Evolutionary conservation across 352 stramenopile species (phyloP).

Genomic region (Poterioochromonas sp.): DNA sequence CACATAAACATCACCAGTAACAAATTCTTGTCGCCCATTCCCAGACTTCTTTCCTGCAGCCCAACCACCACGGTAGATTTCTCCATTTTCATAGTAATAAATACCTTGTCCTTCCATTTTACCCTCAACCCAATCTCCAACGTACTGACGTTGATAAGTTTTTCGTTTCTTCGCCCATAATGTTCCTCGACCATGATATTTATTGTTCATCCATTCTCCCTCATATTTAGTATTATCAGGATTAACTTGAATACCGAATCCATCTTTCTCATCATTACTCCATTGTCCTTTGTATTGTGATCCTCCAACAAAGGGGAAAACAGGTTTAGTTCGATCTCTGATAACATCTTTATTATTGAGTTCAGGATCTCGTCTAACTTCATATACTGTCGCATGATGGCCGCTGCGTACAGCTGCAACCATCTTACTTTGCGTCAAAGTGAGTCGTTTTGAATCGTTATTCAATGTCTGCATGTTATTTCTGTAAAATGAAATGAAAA

Average conservation of each 20-base stretch:
- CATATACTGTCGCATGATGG: constrained; percentile 30
- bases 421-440: too few species aligned
- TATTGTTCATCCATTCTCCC: constrained; percentile 14
- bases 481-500: too few species aligned
- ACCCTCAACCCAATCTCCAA: constrained; percentile 24
- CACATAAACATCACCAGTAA: constrained; percentile 22
- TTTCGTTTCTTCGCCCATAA: constrained; percentile 31
- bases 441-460: too few species aligned
- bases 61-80: constrained; percentile 25
- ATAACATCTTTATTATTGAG: constrained; percentile 31
- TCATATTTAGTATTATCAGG: constrained; percentile 33
- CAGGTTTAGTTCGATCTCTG: constrained; percentile 6
- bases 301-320: constrained; percentile 25
- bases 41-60: not conserved
- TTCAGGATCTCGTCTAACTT: constrained; percentile 28
- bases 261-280: constrained; percentile 29
- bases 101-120: constrained; percentile 18
- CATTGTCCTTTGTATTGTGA: constrained; percentile 33
- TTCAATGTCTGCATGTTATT: too few species aligned
- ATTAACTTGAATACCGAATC: constrained; percentile 31
- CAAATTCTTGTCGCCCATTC: not conserved
- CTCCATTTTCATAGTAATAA: constrained; percentile 19
- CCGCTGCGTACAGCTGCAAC: too few species aligned
- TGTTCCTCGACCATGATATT: constrained; percentile 22
- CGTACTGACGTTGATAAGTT: not conserved